phyloP scores from a whole-genome alignment of 2,329 filamentous ascomycete genomes.

The Sporothrix humicola region DNA sequence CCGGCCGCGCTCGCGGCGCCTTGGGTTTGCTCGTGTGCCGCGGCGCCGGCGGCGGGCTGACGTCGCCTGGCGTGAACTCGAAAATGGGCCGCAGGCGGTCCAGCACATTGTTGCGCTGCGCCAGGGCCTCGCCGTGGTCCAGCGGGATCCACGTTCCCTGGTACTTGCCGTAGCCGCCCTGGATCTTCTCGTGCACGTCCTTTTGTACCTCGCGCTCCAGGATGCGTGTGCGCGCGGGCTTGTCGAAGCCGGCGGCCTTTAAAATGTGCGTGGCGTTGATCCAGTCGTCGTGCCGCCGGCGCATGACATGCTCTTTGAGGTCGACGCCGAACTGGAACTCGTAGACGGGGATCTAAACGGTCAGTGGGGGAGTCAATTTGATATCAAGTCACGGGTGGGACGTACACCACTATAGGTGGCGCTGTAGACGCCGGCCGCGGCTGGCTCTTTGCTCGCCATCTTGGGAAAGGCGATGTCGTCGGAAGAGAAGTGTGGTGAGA shows the following conservation, averaged over 20 bases:
- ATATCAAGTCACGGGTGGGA: background rate
- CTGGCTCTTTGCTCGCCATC: constrained; percentile 54
- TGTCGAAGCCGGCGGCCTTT: constrained; percentile 96
- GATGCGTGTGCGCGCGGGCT: constrained; percentile 91
- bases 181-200: constrained; percentile 94
- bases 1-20: constrained; percentile 66
- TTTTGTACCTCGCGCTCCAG: constrained; percentile 97
- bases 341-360: constrained; percentile 82
- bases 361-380: constrained; percentile 12
- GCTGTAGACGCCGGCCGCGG: constrained; percentile 64
- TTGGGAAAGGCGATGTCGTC: constrained; percentile 29
- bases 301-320: constrained; percentile 88
- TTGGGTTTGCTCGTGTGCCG: constrained; percentile 91
- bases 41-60: constrained; percentile 90
- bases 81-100: constrained; percentile 87
- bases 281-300: constrained; percentile 90
- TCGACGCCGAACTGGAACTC: constrained; percentile 87
- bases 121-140: constrained; percentile 77
- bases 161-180: constrained; percentile 98
- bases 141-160: constrained; percentile 98
- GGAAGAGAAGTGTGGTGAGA: background rate
- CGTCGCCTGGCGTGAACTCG: constrained; percentile 81
- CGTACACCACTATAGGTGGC: constrained; percentile 71
- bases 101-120: constrained; percentile 83
- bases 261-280: constrained; percentile 99